phyloP scores from a whole-genome alignment of 768 basidiomycete species.

The Candolleomyces efflorescens region DNA sequence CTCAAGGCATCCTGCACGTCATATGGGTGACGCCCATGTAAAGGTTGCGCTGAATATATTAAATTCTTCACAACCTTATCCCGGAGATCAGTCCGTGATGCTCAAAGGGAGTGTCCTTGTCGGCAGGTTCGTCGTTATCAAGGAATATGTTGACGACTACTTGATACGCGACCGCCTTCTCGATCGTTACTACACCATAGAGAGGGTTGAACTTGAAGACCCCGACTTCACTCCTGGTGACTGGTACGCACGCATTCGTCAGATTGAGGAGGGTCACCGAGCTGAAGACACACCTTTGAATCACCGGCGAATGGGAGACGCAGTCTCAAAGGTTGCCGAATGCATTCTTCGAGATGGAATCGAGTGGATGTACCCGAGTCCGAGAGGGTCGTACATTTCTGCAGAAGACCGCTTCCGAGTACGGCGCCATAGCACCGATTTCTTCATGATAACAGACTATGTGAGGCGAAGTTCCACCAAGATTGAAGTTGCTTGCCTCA shows the following conservation, averaged over 20 bases:
- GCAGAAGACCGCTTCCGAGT: too few relatives aligned
- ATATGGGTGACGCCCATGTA: background rate
- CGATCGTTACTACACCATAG: background rate
- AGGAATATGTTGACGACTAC: background rate
- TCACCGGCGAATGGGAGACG: too few relatives aligned
- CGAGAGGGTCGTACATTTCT: too few relatives aligned
- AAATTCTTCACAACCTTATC: background rate
- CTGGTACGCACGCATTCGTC: background rate
- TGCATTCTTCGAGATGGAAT: too few relatives aligned
- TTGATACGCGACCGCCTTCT: background rate
- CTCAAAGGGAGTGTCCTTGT: background rate
- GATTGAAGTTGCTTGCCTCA: too few relatives aligned
- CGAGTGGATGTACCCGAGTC: too few relatives aligned
- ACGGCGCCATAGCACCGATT: too few relatives aligned
- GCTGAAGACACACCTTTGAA: too few relatives aligned
- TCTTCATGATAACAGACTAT: too few relatives aligned
- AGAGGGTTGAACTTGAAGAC: background rate
- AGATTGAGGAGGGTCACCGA: too few relatives aligned
- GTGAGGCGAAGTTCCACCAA: too few relatives aligned
- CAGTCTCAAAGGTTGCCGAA: too few relatives aligned
- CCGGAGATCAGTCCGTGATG: background rate
- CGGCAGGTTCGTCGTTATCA: background rate
- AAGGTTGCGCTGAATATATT: background rate
- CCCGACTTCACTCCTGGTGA: background rate
- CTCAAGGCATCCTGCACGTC: background rate